These are phyloP conservation scores for Boletus rubescentipes DNA, from an alignment of 768 basidiomycete species.

Conservation along the genomic window DNA sequence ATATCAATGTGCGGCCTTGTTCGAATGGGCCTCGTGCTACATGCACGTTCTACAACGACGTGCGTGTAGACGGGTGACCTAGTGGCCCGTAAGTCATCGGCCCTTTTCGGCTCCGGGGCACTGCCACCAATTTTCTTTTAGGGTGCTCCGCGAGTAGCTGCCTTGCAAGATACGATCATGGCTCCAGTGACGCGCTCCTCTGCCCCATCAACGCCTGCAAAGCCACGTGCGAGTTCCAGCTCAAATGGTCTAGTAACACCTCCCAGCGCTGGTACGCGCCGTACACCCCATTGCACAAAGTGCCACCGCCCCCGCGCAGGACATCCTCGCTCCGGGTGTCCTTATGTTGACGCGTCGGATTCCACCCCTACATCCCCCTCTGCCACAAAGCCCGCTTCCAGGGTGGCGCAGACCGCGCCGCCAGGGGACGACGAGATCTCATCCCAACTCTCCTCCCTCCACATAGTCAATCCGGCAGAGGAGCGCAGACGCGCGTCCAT, in stretches of 20 bases:
- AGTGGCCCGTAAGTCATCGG: too few species aligned
- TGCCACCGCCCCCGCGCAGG: conserved; percentile 55
- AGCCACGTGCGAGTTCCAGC: conserved; percentile 10
- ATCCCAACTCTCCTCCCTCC: conserved; percentile 48
- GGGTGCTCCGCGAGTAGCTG: too few species aligned
- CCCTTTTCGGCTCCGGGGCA: too few species aligned
- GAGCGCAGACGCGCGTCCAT: conserved; percentile 10
- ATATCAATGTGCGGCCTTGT: too few species aligned
- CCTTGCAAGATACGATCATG: conserved; percentile 14
- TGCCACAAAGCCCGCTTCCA: conserved; percentile 4
- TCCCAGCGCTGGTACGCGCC: conserved; percentile 46
- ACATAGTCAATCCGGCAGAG: conserved; percentile 33
- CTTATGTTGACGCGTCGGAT: conserved; percentile 36
- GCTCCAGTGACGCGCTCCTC: conserved; percentile 30
- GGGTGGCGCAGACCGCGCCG: neutral
- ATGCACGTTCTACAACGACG: too few species aligned
- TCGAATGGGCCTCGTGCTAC: too few species aligned
- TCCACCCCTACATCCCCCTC: conserved; percentile 18
- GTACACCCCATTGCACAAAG: conserved; percentile 51
- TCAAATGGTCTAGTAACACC: conserved; percentile 21
- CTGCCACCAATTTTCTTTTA: too few species aligned
- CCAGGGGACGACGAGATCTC: conserved; percentile 32
- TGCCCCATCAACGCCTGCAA: conserved; percentile 31
- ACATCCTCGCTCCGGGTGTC: conserved; percentile 65
- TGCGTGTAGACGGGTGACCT: too few species aligned